phyloP scores from a whole-genome alignment of 2,329 filamentous ascomycete species.

The Metarhizium robertsii region DNA sequence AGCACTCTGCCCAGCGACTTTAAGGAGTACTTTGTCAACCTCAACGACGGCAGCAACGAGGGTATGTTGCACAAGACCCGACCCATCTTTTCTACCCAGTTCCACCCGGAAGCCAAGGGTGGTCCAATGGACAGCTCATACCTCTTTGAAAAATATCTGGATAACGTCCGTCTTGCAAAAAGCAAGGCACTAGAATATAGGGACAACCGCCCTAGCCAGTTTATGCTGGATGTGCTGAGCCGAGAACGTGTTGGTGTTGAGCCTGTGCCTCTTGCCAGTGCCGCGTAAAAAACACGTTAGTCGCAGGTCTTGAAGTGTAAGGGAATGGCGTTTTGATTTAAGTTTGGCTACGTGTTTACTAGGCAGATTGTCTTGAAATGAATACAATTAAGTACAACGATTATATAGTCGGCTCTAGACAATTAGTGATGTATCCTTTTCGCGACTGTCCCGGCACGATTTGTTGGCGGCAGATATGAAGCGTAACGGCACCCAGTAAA shows the following conservation, averaged over 20 bases:
- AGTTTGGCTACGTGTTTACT: not conserved
- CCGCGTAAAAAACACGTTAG: constrained; percentile 25
- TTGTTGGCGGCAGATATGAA: too few species aligned
- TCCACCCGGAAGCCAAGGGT: constrained; percentile 97
- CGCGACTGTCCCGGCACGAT: too few species aligned
- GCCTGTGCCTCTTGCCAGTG: constrained; percentile 45
- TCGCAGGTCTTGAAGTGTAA: not conserved
- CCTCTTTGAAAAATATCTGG: constrained; percentile 92
- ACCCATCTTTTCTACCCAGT: constrained; percentile 97
- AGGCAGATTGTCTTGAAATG: not conserved
- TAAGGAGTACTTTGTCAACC: constrained; percentile 97
- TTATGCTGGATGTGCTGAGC: constrained; percentile 82
- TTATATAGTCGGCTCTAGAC: not conserved
- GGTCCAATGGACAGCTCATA: constrained; percentile 93
- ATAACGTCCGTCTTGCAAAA: constrained; percentile 87
- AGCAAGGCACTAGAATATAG: constrained; percentile 67
- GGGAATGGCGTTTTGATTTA: constrained; percentile 1
- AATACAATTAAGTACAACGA: not conserved
- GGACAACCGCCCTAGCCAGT: constrained; percentile 78
- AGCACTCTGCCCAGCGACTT: constrained; percentile 75
- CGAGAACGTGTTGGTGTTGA: constrained; percentile 93
- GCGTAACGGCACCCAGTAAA: too few species aligned
- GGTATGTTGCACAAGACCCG: constrained; percentile 93
- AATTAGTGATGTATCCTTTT: not conserved
- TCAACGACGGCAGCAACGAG: constrained; percentile 97